These are phyloP conservation scores for Aspergillus ruber DNA, from an alignment of 2,329 filamentous ascomycete genomes.

Conservation along the genomic window DNA sequence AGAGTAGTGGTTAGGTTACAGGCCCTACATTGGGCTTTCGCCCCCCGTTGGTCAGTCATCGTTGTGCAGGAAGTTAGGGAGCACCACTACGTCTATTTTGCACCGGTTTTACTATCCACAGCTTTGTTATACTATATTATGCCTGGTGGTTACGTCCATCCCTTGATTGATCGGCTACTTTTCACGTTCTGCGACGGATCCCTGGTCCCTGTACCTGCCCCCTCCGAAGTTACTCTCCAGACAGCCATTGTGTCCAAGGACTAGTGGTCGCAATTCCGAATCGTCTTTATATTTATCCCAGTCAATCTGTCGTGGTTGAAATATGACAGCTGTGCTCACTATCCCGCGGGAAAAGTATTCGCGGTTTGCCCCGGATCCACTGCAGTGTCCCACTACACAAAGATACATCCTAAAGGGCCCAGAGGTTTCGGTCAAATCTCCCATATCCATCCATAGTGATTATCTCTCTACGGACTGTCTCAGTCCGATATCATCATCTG, in stretches of 20 bases:
- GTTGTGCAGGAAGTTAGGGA: neutral
- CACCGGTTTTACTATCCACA: neutral
- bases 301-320: constrained; percentile 1
- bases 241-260: too few relatives aligned
- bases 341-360: constrained; percentile 25
- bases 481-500: constrained; percentile 24
- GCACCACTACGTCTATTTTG: neutral
- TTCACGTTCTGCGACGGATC: neutral
- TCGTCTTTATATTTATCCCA: too few relatives aligned
- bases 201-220: neutral
- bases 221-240: neutral
- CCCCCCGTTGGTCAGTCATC: neutral
- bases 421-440: constrained; percentile 17
- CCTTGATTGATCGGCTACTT: too few relatives aligned
- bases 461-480: constrained; percentile 18
- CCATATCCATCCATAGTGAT: constrained; percentile 15
- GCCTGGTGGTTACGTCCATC: neutral
- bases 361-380: constrained; percentile 25
- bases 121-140: neutral
- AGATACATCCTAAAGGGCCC: constrained; percentile 25
- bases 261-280: too few relatives aligned
- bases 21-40: too few relatives aligned
- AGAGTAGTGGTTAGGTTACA: too few relatives aligned
- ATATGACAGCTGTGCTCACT: constrained; percentile 32
- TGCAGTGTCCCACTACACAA: constrained; percentile 25